These are phyloP conservation scores for Pterocarpus macrocarpus DNA, from an alignment of 306 rosid genomes.

Conservation along the genomic window DNA sequence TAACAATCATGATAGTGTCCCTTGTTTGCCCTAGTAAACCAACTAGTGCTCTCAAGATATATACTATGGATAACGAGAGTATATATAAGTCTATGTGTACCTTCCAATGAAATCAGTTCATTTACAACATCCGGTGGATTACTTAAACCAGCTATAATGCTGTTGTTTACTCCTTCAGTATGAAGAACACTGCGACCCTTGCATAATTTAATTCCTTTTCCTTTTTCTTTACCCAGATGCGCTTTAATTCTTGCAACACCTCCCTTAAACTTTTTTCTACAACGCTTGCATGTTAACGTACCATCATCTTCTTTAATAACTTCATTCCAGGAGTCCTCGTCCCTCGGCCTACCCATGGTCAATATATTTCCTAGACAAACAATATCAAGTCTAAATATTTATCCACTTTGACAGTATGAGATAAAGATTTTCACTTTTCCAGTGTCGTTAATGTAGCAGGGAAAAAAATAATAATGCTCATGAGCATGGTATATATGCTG, in stretches of 20 bases:
- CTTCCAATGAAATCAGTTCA: neutral
- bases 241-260: neutral
- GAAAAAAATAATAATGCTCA: too few species aligned
- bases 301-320: conserved; percentile 5
- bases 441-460: too few species aligned
- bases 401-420: too few species aligned
- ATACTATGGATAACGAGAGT: too few species aligned
- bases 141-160: neutral
- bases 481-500: too few species aligned
- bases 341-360: conserved; percentile 6
- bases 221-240: neutral
- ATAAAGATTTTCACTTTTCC: too few species aligned
- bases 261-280: neutral
- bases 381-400: neutral
- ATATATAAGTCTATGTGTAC: neutral
- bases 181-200: neutral
- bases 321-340: neutral
- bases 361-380: neutral
- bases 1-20: too few species aligned
- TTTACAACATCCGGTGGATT: neutral
- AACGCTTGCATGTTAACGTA: neutral
- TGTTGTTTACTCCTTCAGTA: neutral
- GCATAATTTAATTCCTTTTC: neutral
- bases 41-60: too few species aligned
- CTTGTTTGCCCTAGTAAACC: too few species aligned